Base-by-base conservation (phyloP, 768 basidiomycete genomes). In the Hericium coralloides region DNA sequence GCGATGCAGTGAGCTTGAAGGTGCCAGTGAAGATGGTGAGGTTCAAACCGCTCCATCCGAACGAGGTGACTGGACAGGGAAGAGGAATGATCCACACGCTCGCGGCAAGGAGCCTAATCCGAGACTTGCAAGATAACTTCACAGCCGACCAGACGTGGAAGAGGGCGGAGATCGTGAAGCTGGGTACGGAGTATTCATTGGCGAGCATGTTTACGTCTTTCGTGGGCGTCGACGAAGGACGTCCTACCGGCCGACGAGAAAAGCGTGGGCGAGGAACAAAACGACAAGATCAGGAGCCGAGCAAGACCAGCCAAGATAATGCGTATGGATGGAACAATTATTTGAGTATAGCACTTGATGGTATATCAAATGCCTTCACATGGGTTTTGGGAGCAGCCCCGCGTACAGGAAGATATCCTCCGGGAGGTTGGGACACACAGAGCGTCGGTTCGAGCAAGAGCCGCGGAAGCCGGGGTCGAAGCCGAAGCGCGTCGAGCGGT, bases 191-290 rank as follows among this genome's bases (percentile, higher is more conserved):
- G 31, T 84, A 84, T 59, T 76, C 78, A 56, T 72, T 85, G 45
- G 75, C 72, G 1, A 84, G 78, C 64, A 63, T 64, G 41, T 66
- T 77, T 57, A 85, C 83, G 0, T 81, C 80, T 2, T 85, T 84
- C 61, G 69, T 85, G 47, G 83, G 80, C 1, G 69, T 80, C 2
- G 77, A 80, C 55, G n/a, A 63, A 55, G 2, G 70, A 37, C 47
- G 31, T 0, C 63, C 65, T 66, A 57, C 51, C 10, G 61, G 59
- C 43, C 64, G 66, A 7, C 25, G 14, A 43, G 55, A 55, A 45
- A 18, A 37, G 18, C 26, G 31, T 9, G 31, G n/a, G 20, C 8
- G 20, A 10, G 55, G n/a, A 4, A 20, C 17, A 26, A 23, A 14
- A 9, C n/a, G 53, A 26, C 25, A 26, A 14, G 26, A 26, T 18